These are phyloP conservation scores for Neofusicoccum parvum DNA, from an alignment of 2,329 filamentous ascomycete genomes.

Conservation along the genomic window DNA sequence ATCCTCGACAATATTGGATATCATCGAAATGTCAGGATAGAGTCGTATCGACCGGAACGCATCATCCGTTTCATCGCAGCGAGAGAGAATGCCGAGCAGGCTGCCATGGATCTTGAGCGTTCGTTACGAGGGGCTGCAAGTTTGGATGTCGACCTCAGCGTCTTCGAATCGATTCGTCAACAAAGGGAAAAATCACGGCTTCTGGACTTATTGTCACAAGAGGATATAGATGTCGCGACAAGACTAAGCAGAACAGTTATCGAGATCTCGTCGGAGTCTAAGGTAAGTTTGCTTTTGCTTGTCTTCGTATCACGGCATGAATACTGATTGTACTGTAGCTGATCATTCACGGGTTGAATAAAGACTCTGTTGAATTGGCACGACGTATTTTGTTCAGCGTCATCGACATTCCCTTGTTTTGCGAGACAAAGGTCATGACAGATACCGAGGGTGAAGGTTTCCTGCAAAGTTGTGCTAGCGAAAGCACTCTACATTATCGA, in stretches of 20 bases:
- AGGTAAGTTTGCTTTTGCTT: slow-evolving; percentile 25
- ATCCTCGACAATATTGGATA: slow-evolving; percentile 32
- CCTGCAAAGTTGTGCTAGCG: slow-evolving; percentile 27
- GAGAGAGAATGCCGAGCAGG: slow-evolving; percentile 39
- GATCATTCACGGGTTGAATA: slow-evolving; percentile 32
- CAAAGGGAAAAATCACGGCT: slow-evolving; percentile 14
- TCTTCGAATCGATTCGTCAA: slow-evolving; percentile 28
- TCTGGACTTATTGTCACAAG: slow-evolving; percentile 24
- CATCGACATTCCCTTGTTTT: slow-evolving; percentile 25
- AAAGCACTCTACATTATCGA: slow-evolving; percentile 29
- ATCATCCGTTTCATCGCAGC: slow-evolving; percentile 41
- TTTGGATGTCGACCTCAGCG: slow-evolving; percentile 27
- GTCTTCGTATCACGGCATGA: not conserved
- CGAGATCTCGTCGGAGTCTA: slow-evolving; percentile 23
- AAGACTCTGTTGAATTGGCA: slow-evolving; percentile 31
- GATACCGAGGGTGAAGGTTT: slow-evolving; percentile 24
- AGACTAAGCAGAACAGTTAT: slow-evolving; percentile 32
- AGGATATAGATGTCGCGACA: slow-evolving; percentile 27
- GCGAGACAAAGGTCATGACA: slow-evolving; percentile 27
- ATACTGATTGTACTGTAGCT: slow-evolving; percentile 28
- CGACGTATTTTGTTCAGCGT: slow-evolving; percentile 32
- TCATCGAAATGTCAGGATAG: slow-evolving; percentile 34
- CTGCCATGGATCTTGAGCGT: slow-evolving; percentile 36
- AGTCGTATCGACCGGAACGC: slow-evolving; percentile 30
- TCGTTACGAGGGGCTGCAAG: slow-evolving; percentile 27